Evolutionary conservation across 768 basidiomycete genomes (phyloP), one percentile per base, ranked within the genome.

Genomic region (Trametes cingulata): DNA sequence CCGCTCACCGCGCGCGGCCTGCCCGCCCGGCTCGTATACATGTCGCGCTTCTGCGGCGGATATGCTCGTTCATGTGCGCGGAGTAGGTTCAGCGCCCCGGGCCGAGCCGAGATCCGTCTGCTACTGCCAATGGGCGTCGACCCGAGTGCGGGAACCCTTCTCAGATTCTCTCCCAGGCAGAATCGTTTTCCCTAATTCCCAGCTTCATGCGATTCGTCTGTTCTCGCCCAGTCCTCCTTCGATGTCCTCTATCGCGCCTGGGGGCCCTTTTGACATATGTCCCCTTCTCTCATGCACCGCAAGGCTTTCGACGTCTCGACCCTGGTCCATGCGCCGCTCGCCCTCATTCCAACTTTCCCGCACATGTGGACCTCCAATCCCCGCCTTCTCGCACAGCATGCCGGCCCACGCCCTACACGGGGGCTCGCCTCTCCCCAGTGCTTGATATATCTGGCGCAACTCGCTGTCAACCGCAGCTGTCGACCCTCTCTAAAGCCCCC

Each of bases 41-140:
- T 33, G 29, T 33, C 29, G 29, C 29, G 29, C 6, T 33, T 33
- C 29, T 33, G 29, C 29, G 10, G 29, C 29, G 51, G 39, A 22
- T n/a, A 17, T 36, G 51, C 25, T 14, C 15, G 12, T 12, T 29
- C 13, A 35, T n/a, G 20, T 13, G 40, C 56, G 45, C 46, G 60
- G 60, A 61, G 60, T 56, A 45, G 36, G 54, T 56, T 57, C 55
- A 52, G 39, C 55, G 43, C 37, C 47, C 56, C 61, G 61, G 61
- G 45, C 61, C 61, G 61, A 53, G 43, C 61, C 56, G 61, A 62
- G 56, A 57, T 61, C 49, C 60, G 60, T 43, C 55, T 61, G 49
- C 22, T 33, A 10, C 29, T 33, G 29, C 51, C 33, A 52, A 33
- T 41, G 33, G 36, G 53, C 36, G 17, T 53, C 41, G 19, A 27